These are phyloP conservation scores for Russula earlei DNA, from an alignment of 768 basidiomycete genomes.

Conservation along the genomic window DNA sequence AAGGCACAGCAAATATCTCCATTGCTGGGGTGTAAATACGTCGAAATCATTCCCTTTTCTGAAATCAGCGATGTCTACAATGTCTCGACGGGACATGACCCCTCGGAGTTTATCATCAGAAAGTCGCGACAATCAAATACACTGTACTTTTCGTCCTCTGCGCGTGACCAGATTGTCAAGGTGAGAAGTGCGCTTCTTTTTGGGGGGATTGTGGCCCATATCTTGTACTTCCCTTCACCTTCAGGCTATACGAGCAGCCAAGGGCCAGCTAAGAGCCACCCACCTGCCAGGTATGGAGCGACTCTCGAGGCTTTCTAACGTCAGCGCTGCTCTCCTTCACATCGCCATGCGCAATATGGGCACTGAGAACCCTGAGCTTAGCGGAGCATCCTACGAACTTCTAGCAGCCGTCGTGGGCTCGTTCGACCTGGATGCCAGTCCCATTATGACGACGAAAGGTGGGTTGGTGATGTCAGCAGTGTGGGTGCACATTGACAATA, in stretches of 20 bases:
- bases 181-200: conserved; percentile 28
- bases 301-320: conserved; percentile 71
- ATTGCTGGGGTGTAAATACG: conserved; percentile 59
- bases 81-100: conserved; percentile 65
- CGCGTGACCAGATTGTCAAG: conserved; percentile 67
- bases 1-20: conserved; percentile 68
- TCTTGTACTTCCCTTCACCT: conserved; percentile 23
- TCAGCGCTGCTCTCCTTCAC: conserved; percentile 80
- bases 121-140: conserved; percentile 61
- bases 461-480: conserved; percentile 14
- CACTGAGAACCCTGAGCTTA: conserved; percentile 64
- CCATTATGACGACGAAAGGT: conserved; percentile 66
- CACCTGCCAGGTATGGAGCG: conserved; percentile 48
- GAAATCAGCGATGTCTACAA: conserved; percentile 87
- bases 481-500: neutral
- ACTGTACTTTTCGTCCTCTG: conserved; percentile 63
- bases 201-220: neutral
- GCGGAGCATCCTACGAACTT: conserved; percentile 70
- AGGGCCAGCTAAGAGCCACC: conserved; percentile 53
- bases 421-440: conserved; percentile 66
- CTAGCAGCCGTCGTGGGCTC: conserved; percentile 68
- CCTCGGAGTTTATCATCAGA: conserved; percentile 75
- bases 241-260: conserved; percentile 68
- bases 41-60: conserved; percentile 68
- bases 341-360: conserved; percentile 75